Base-by-base conservation (phyloP, 805 yeast species). In the Komagataella populi region DNA sequence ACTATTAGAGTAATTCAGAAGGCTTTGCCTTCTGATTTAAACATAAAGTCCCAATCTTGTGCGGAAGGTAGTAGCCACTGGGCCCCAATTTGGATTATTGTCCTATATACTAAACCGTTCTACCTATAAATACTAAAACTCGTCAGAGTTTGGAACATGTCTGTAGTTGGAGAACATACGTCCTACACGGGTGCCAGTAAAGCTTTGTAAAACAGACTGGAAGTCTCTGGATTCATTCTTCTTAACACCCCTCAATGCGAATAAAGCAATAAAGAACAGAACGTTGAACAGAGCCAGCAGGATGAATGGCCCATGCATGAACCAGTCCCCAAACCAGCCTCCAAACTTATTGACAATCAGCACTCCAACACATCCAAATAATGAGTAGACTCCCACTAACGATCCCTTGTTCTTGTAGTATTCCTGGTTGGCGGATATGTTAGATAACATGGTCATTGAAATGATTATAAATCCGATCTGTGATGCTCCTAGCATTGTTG, bases 281-380 rank as follows among this genome's bases (percentile, higher is more conserved):
- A 60, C 47, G 54, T 73, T 69, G 52, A 80, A 70, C 3, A 63
- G 14, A 54, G 39, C 39, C 14, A 81, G 64, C 6, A 81, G 61
- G 20, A 77, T 59, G 57, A 84, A 83, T 3, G 89, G 87, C 0
- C 78, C 76, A 44, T 77, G 74, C 22, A 73, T 64, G 77, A 81
- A 78, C 44, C 55, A 50, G 59, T 83, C 87, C 22, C 83, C 76
- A 55, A 78, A 66, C 14, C 65, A 58, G 3, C 89, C 89, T 5
- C 89, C 90, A 7, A 81, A 43, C 57, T 77, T 78, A 43, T 81
- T 74, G 24, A 83, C 65, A 1, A 80, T 50, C 52, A 84, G 64
- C 23, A 83, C 81, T 2, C 91, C 91, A 6, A 80, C 49, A 1
- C 87, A 87, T 16, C 88, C 89, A 55, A 74, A 68, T 51, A 84